Evolutionary conservation across 1,284 basidiomycete species (phyloP), one percentile per base, ranked within the genome.

Genomic region (Sporisorium reilianum): DNA sequence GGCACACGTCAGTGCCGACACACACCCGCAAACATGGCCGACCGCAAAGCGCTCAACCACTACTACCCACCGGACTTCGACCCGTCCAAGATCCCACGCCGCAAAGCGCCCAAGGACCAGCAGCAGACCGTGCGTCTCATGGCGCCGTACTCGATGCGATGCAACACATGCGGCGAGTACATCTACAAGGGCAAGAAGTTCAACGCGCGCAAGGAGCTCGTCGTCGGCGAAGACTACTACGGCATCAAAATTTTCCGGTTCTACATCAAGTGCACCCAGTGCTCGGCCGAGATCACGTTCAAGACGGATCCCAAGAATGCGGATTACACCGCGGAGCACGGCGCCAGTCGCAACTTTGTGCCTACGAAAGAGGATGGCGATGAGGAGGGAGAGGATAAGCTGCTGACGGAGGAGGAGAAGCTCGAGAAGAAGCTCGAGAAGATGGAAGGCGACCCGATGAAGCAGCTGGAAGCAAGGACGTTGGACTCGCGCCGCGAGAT

Each of bases 191-290:
- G 96, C 48, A 98, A 98, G 87, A 99, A 99, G 86, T 99, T 99
- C 88, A 99, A 99, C 80, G 97, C 97, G 2, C 89, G 96, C 54
- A 99, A 99, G 85, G 97, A 99, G 87, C 97, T 95, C 0, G 97
- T 97, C 16, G 91, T 94, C 8, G 94, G 93, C 1, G 95, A 99
- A 85, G 94, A 96, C 79, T 99, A 99, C 84, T 94, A 94, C 87
- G 95, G 95, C 14, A 97, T 99, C 88, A 97, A 97, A 86, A 96
- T 95, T 69, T 93, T 85, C 61, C 77, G 83, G 3, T 84, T 84
- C 68, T 84, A 84, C 64, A 84, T 84, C 75, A 79, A 79, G 48
- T 84, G 83, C 61, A 72, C 83, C 4, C 78, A 72, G 50, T 84
- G 83, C 63, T 97, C 94, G 2, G 93, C 95, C 9, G 97, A 99